phyloP scores from a whole-genome alignment of 1,284 basidiomycete genomes.

The Coniophora puteana region DNA sequence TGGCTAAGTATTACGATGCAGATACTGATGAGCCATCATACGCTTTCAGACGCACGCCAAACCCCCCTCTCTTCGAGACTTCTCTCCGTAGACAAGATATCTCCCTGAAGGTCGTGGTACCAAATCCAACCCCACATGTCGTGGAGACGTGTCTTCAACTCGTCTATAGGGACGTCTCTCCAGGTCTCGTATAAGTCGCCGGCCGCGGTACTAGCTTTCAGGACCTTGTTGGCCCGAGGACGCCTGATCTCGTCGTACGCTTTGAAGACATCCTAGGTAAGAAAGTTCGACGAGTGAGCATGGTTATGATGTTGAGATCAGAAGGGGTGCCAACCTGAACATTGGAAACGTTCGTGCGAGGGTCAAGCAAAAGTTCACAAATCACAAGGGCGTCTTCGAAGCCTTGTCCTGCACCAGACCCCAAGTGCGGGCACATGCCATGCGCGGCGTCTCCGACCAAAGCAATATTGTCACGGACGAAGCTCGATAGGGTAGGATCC shows the following conservation, averaged over 20 bases:
- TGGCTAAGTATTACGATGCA: no score
- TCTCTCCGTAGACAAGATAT: no score
- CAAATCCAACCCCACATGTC: conserved; percentile 46
- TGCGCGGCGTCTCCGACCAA: conserved; percentile 62
- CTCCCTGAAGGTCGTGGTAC: conserved; percentile 40
- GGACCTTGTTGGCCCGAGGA: conserved; percentile 44
- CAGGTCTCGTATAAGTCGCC: conserved; percentile 41
- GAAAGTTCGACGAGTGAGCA: no score
- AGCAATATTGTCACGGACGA: conserved; percentile 42
- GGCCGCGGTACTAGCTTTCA: conserved; percentile 32
- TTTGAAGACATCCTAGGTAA: conserved; percentile 35
- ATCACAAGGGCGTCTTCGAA: conserved; percentile 58
- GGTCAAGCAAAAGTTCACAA: conserved; percentile 43
- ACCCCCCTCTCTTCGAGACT: no score
- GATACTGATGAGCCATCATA: no score
- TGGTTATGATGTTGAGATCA: neutral
- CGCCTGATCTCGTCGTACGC: conserved; percentile 42
- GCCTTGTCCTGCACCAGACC: conserved; percentile 60
- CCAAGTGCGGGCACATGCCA: conserved; percentile 60
- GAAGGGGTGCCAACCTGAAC: conserved; percentile 36
- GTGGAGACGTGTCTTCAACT: conserved; percentile 29
- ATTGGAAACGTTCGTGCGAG: conserved; percentile 38
- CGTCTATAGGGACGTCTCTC: conserved; percentile 19
- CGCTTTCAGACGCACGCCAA: no score
- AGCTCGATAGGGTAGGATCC: conserved; percentile 45